These are phyloP conservation scores for Hymenoscyphus linearis DNA, from an alignment of 2,329 filamentous ascomycete species.

Conservation along the genomic window DNA sequence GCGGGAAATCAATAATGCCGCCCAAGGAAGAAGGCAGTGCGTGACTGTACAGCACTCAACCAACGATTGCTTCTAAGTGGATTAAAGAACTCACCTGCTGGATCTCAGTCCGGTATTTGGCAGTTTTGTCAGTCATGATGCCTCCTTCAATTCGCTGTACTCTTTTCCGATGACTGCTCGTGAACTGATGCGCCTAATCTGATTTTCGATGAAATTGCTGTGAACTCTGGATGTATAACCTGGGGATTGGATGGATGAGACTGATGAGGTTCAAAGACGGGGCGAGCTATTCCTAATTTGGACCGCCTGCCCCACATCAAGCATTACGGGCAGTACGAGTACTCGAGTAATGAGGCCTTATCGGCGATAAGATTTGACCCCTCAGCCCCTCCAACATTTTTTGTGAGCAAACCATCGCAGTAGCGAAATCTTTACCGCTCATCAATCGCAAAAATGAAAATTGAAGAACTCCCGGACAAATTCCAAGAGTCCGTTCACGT, in stretches of 20 bases:
- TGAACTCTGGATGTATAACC: not conserved
- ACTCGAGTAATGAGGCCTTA: too few species aligned
- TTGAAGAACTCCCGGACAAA: slow-evolving; percentile 25
- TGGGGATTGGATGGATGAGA: not conserved
- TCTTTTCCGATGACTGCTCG: not conserved
- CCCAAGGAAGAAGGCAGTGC: not conserved
- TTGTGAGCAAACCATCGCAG: not conserved
- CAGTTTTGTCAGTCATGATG: slow-evolving; percentile 52
- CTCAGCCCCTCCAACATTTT: slow-evolving; percentile 8
- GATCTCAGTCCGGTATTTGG: slow-evolving; percentile 96
- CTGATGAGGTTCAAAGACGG: not conserved
- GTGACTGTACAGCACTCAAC: not conserved
- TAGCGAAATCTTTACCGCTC: not conserved
- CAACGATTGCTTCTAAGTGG: not conserved
- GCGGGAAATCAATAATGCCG: not conserved
- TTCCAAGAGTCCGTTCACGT: slow-evolving; percentile 15
- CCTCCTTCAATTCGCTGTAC: not conserved
- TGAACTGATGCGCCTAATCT: not conserved
- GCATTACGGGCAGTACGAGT: too few species aligned
- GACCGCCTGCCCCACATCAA: too few species aligned
- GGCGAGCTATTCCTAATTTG: not conserved
- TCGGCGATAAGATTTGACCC: not conserved
- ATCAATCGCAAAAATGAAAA: slow-evolving; percentile 24
- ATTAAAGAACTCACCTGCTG: slow-evolving; percentile 68
- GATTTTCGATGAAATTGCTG: not conserved